Base-by-base conservation (phyloP, 495 filamentous ascomycete genomes). In the Apodospora peruviana region DNA sequence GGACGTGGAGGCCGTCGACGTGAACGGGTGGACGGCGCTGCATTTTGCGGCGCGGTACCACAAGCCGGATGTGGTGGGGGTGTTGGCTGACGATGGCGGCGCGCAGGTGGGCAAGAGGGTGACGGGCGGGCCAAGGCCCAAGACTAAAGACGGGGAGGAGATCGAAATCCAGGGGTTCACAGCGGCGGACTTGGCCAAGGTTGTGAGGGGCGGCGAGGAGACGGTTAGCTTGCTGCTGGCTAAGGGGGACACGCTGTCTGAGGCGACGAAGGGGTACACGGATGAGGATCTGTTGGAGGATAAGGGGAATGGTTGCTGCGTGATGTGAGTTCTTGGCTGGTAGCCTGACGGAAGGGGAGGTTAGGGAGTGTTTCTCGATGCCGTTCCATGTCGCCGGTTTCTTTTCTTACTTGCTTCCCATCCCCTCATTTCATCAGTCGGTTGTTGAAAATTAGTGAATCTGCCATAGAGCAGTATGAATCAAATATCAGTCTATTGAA, bases 241-340 rank as follows among this genome's bases (percentile, higher is more conserved):
- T n/a, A 24, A 27, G 9, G 45, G 45, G 20, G 45, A 19, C 8
- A 29, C 23, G 20, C 36, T 47, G 45, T 24, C 34, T 10, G 35
- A 27, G 18, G 17, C 3, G 45, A 47, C 45, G 35, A 39, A 21
- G 45, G 45, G 27, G 11, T 22, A 39, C 14, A 23, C 14, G 19
- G 45, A 47, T 27, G 45, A 47, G 20, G 45, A 47, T 4, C 45
- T 47, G 45, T 47, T 32, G 45, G 45, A 47, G 45, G 45, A 47
- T 2, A 27, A 39, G 22, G 45, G 45, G 4, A 18, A 24, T 19
- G 5, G 14, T 4, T 47, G 45, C 36, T 47, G 45, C 27, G 45
- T 47, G 11, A 47, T 47, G 45, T 47, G 24, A 47, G 25, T 32
- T 20, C 11, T 40, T 1, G 19, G 14, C 38, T n/a, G n/a, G n/a